These are phyloP conservation scores for Aegle marmelos DNA, from an alignment of 345 rosid genomes.

Conservation along the genomic window DNA sequence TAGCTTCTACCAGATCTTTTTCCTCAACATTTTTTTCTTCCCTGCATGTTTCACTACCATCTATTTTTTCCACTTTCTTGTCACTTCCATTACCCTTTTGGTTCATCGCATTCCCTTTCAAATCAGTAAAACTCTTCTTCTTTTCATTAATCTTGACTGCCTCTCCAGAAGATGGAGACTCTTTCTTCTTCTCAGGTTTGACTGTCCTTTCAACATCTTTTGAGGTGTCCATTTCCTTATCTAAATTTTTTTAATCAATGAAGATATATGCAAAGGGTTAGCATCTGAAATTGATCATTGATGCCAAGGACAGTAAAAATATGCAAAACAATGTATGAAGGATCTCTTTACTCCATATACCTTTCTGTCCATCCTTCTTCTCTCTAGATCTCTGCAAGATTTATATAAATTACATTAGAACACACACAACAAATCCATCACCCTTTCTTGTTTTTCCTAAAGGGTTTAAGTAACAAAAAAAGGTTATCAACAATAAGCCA, in stretches of 20 bases:
- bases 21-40: conserved; percentile 37
- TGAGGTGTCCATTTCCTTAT: conserved; percentile 31
- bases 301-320: background rate
- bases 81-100: conserved; percentile 31
- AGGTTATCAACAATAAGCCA: background rate
- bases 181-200: conserved; percentile 37
- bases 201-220: conserved; percentile 34
- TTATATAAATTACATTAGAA: conserved; percentile 8
- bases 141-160: conserved; percentile 19
- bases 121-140: conserved; percentile 32
- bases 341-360: conserved; percentile 30
- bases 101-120: conserved; percentile 36
- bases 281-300: conserved; percentile 4
- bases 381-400: conserved; percentile 50
- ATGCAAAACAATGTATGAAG: background rate
- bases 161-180: conserved; percentile 30
- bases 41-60: conserved; percentile 26
- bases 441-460: conserved; percentile 1
- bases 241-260: conserved; percentile 20
- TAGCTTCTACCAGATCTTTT: conserved; percentile 35
- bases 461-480: background rate
- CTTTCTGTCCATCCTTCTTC: conserved; percentile 55
- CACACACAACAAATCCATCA: background rate
- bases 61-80: conserved; percentile 29
- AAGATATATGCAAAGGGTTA: background rate